Percentiles rank a stretch among this genome's conserved stretches.
These are phyloP conservation scores for Solanum paucissectum DNA, from an alignment of 257 asterid species.

Conservation along the genomic window DNA sequence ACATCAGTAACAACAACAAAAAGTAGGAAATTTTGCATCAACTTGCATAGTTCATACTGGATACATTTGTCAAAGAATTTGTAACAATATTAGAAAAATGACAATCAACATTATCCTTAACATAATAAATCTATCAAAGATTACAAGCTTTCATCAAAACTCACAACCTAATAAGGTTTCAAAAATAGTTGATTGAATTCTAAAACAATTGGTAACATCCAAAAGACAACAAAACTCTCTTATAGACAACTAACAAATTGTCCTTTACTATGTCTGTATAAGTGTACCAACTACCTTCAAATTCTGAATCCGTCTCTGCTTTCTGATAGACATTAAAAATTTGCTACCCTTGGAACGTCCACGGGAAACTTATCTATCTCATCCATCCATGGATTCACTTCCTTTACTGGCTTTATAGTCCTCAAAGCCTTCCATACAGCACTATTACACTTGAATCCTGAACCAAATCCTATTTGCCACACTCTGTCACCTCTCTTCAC, in stretches of 20 bases:
- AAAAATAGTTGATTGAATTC: background rate
- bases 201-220: background rate
- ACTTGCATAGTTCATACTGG: background rate
- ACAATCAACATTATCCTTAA: background rate
- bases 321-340: background rate
- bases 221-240: background rate
- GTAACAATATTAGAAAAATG: background rate
- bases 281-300: background rate
- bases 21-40: background rate
- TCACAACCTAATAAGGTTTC: background rate
- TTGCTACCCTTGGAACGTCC: conserved; percentile 23
- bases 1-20: background rate
- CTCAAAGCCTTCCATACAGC: conserved; percentile 35
- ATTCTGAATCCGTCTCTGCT: background rate
- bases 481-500: conserved; percentile 27
- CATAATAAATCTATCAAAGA: background rate
- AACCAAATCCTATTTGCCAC: conserved; percentile 38
- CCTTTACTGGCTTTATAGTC: conserved; percentile 14
- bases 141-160: background rate
- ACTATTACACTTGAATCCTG: conserved; percentile 36
- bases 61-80: background rate
- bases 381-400: conserved; percentile 24
- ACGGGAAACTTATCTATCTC: conserved; percentile 30
- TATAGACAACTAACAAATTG: background rate
- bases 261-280: background rate